A percentile compares a stretch with the other conserved stretches of the same genome.
Evolutionary conservation across 2,329 filamentous ascomycete species (phyloP).

Genomic region (Aspergillus floridensis): DNA sequence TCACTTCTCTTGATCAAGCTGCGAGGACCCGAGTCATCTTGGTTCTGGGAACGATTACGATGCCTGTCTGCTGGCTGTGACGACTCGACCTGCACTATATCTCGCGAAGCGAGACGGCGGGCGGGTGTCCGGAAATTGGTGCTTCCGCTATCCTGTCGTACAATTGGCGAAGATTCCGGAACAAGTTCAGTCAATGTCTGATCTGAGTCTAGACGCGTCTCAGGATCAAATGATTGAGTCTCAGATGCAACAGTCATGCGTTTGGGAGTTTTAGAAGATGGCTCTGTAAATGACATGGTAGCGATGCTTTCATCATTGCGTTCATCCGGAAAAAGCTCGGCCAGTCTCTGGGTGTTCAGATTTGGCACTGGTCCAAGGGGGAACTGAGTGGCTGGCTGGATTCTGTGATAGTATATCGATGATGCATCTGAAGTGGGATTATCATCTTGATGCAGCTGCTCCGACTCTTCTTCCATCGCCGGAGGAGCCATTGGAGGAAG

Average conservation of each 20-base stretch:
- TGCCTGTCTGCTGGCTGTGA: constrained; percentile 37
- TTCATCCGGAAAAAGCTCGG: constrained; percentile 38
- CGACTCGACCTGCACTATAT: constrained; percentile 42
- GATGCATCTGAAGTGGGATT: constrained; percentile 37
- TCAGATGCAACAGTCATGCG: constrained; percentile 6
- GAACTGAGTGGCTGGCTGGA: constrained; percentile 37
- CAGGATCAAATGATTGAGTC: constrained; percentile 8
- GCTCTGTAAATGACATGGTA: constrained; percentile 8
- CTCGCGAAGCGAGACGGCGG: constrained; percentile 22
- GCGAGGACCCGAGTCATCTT: constrained; percentile 15
- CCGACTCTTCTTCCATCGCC: constrained; percentile 24
- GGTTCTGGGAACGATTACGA: constrained; percentile 13
- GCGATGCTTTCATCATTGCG: constrained; percentile 16
- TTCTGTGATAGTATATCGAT: constrained; percentile 38
- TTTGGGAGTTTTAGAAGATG: constrained; percentile 5
- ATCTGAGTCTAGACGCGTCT: constrained; percentile 20
- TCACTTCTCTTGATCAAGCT: constrained; percentile 35
- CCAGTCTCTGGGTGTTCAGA: constrained; percentile 37
- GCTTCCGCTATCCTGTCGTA: constrained; percentile 14
- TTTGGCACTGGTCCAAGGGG: constrained; percentile 36
- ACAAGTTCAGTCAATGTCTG: constrained; percentile 33
- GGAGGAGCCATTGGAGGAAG: constrained; percentile 27
- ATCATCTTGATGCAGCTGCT: constrained; percentile 23
- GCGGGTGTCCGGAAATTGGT: constrained; percentile 14
- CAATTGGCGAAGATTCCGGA: constrained; percentile 41